A percentile compares a stretch with the other conserved stretches of the same genome.
phyloP scores from a whole-genome alignment of 2,329 filamentous ascomycete species.

The Colletotrichum noveboracense region DNA sequence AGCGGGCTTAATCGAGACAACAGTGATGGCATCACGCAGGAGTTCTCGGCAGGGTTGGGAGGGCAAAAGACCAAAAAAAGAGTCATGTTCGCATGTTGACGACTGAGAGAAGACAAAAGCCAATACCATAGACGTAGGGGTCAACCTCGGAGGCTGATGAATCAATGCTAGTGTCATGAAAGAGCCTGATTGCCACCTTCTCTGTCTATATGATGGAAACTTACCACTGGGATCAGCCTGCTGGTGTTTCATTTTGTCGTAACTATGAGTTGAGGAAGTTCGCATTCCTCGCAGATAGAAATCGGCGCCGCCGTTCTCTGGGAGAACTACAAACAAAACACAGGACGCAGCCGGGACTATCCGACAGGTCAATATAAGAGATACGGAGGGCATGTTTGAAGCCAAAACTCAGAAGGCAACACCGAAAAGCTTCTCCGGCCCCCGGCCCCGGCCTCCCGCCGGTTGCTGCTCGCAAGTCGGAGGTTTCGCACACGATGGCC shows the following conservation, averaged over 20 bases:
- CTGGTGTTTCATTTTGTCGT: neutral
- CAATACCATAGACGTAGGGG: slow-evolving; percentile 20
- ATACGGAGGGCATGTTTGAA: neutral
- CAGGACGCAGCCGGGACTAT: neutral
- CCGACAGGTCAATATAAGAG: neutral
- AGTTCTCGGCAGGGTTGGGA: neutral
- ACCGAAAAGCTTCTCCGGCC: neutral
- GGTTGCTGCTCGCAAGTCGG: neutral
- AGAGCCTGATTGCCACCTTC: neutral
- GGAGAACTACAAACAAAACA: neutral
- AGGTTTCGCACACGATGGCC: neutral
- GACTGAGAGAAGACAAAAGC: slow-evolving; percentile 3
- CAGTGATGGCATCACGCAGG: slow-evolving; percentile 4
- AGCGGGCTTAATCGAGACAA: slow-evolving; percentile 65
- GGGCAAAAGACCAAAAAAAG: neutral
- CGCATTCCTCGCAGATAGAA: neutral
- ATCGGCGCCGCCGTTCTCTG: neutral
- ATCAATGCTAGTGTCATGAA: slow-evolving; percentile 19
- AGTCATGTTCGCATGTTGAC: slow-evolving; percentile 11
- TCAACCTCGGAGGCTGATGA: slow-evolving; percentile 19
- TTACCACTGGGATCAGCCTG: neutral
- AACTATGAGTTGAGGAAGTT: neutral
- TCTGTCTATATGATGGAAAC: neutral
- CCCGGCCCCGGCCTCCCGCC: neutral
- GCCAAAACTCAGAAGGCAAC: neutral